A percentile compares a stretch with the other conserved stretches of the same genome.
These are phyloP conservation scores for Penicillium lagena DNA, from an alignment of 495 filamentous ascomycete species.

Conservation along the genomic window DNA sequence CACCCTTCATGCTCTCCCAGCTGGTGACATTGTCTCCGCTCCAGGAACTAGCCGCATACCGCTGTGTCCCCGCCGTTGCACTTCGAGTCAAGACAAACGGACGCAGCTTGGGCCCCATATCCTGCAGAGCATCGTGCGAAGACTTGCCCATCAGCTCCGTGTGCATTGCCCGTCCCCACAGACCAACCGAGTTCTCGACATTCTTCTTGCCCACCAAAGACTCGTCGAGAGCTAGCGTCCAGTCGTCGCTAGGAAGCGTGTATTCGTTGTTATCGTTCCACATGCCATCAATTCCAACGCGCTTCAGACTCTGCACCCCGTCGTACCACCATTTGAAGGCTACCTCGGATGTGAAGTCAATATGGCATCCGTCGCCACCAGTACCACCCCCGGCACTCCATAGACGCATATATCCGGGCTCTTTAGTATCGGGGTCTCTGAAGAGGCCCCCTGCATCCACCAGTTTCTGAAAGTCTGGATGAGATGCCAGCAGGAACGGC, in stretches of 20 bases:
- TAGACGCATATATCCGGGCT: conserved; percentile 51
- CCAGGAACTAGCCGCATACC: conserved; percentile 62
- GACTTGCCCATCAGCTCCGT: conserved; percentile 61
- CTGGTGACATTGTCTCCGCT: conserved; percentile 60
- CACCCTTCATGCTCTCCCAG: conserved; percentile 63
- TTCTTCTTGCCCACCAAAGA: conserved; percentile 24
- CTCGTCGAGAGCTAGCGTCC: conserved; percentile 50
- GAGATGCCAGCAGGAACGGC: conserved; percentile 58
- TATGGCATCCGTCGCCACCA: conserved; percentile 60
- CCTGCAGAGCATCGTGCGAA: conserved; percentile 56
- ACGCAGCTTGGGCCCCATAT: conserved; percentile 46
- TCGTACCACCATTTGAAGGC: conserved; percentile 67
- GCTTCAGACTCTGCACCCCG: conserved; percentile 52
- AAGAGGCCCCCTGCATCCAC: conserved; percentile 51
- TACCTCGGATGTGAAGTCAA: conserved; percentile 59
- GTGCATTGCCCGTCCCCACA: conserved; percentile 59
- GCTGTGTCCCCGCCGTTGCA: conserved; percentile 61
- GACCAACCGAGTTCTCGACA: conserved; percentile 36
- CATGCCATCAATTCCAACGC: conserved; percentile 59
- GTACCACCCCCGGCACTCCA: conserved; percentile 65
- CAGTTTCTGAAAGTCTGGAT: conserved; percentile 56
- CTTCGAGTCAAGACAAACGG: conserved; percentile 63
- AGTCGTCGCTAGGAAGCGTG: conserved; percentile 57
- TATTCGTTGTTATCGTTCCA: conserved; percentile 79
- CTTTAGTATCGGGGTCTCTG: conserved; percentile 45